These are phyloP conservation scores for Auxenochlorella pyrenoidosa DNA, from an alignment of 139 green algal genomes.

Conservation along the genomic window DNA sequence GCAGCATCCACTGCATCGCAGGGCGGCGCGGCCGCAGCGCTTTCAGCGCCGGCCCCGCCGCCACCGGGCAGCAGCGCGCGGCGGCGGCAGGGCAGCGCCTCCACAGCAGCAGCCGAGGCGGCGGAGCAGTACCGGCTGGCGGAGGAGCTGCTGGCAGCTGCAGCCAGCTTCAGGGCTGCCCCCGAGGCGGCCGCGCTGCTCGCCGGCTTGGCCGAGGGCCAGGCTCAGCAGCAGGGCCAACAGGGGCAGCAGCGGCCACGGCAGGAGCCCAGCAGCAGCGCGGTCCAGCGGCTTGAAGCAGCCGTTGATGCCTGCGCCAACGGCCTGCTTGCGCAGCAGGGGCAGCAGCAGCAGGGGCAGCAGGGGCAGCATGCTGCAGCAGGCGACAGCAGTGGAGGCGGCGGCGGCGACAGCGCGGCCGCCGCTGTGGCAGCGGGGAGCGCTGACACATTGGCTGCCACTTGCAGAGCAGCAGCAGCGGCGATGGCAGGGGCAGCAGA, in stretches of 20 bases:
- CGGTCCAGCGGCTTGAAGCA: not conserved
- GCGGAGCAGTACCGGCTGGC: not conserved
- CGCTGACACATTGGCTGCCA: no score
- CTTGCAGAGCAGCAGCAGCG: not conserved
- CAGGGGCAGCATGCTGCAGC: not conserved
- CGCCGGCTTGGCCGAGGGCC: not conserved
- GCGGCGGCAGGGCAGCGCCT: not conserved
- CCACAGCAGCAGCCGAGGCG: not conserved
- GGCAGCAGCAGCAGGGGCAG: constrained; percentile 17
- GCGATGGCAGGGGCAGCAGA: not conserved
- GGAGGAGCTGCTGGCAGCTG: constrained; percentile 2
- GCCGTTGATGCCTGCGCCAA: not conserved
- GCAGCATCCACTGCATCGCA: not conserved
- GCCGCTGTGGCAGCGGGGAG: not conserved
- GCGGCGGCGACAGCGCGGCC: not conserved
- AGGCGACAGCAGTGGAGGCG: not conserved
- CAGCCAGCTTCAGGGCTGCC: not conserved
- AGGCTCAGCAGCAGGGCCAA: not conserved
- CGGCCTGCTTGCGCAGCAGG: not conserved
- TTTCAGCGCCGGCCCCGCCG: not conserved
- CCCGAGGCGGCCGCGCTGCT: constrained; percentile 1
- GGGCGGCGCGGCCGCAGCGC: not conserved
- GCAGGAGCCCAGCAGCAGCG: not conserved
- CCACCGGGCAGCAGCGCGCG: not conserved
- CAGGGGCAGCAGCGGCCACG: not conserved